phyloP scores from a whole-genome alignment of 768 basidiomycete genomes.

The Baorangia bicolor region DNA sequence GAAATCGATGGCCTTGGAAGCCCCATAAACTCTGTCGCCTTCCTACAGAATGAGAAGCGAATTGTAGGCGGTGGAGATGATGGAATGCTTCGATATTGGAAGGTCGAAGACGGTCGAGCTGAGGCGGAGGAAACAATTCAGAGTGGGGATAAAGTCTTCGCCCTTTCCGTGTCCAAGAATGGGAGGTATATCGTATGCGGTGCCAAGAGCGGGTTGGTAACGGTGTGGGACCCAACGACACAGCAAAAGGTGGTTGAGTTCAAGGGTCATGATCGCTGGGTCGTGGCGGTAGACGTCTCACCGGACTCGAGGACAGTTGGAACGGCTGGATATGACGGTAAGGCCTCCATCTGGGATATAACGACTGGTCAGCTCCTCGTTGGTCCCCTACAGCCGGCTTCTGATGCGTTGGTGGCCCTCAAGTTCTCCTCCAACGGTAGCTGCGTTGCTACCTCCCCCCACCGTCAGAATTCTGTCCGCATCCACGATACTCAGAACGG shows the following conservation, averaged over 20 bases:
- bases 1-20: slow-evolving; percentile 9
- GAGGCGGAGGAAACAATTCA: not conserved
- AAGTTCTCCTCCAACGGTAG: slow-evolving; percentile 10
- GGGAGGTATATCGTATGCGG: slow-evolving; percentile 12
- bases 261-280: slow-evolving; percentile 12
- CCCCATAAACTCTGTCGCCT: slow-evolving; percentile 9
- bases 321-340: slow-evolving; percentile 11
- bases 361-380: slow-evolving; percentile 10
- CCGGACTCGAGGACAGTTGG: slow-evolving; percentile 11
- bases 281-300: slow-evolving; percentile 14
- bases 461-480: slow-evolving; percentile 8
- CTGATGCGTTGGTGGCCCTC: slow-evolving; percentile 8
- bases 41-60: not conserved
- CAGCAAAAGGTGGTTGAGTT: slow-evolving; percentile 5
- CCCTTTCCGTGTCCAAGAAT: slow-evolving; percentile 7
- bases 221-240: slow-evolving; percentile 8
- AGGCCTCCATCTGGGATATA: slow-evolving; percentile 15
- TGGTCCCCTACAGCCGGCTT: not conserved
- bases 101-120: not conserved
- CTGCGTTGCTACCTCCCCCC: slow-evolving; percentile 5
- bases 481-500: slow-evolving; percentile 10
- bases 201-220: slow-evolving; percentile 11
- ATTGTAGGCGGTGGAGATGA: slow-evolving; percentile 12
- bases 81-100: slow-evolving; percentile 9
- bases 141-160: slow-evolving; percentile 11